These are phyloP conservation scores for Myochromella boudieri DNA, from an alignment of 768 basidiomycete species.

Conservation along the genomic window DNA sequence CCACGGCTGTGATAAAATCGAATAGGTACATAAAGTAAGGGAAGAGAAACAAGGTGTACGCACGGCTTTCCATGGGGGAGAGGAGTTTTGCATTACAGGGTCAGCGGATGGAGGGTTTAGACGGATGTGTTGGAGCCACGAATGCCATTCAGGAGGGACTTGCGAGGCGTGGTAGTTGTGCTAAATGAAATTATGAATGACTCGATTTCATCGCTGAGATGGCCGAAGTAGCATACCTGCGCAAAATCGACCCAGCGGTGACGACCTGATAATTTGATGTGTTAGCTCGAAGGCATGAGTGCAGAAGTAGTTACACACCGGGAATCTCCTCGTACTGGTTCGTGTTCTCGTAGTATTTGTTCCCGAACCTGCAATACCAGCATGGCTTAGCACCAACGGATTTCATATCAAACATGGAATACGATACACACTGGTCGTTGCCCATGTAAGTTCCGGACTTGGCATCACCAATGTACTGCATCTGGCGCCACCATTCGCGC, in stretches of 20 bases:
- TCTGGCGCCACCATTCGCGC: constrained; percentile 85
- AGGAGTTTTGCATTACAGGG: constrained; percentile 60
- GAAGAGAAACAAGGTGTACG: constrained; percentile 23
- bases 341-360: constrained; percentile 91
- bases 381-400: not conserved
- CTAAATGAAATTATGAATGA: constrained; percentile 29
- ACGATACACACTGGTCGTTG: constrained; percentile 71
- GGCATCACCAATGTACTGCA: constrained; percentile 94
- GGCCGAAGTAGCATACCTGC: constrained; percentile 52
- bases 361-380: constrained; percentile 76
- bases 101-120: constrained; percentile 79
- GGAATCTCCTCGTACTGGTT: constrained; percentile 87
- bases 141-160: constrained; percentile 95
- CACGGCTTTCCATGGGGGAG: constrained; percentile 85
- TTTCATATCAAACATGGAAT: constrained; percentile 1
- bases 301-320: constrained; percentile 45
- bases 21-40: not conserved
- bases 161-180: constrained; percentile 91
- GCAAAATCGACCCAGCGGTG: constrained; percentile 96
- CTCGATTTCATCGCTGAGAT: not conserved
- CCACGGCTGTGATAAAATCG: constrained; percentile 55
- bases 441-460: constrained; percentile 81
- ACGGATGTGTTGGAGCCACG: constrained; percentile 92
- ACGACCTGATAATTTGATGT: constrained; percentile 56
- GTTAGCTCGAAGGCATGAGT: constrained; percentile 2